Conservation (phyloP, 148 eudicot genomes). For the Polygonum maritimum region DNA sequence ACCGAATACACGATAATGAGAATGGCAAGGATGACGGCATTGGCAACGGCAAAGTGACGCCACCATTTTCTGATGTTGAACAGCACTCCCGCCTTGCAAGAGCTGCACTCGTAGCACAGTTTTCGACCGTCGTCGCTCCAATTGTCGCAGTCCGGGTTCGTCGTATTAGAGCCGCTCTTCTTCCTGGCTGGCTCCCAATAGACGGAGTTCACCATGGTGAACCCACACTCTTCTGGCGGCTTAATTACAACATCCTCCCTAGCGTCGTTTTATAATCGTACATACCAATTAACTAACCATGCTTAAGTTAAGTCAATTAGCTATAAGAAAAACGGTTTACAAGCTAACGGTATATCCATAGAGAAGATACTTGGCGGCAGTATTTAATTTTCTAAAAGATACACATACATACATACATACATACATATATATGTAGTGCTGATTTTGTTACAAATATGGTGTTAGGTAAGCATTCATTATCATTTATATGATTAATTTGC, state of each 20-base stretch:
- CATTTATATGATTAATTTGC: not conserved
- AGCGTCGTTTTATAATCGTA: not conserved
- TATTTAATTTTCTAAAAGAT: not conserved
- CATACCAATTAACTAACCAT: not conserved
- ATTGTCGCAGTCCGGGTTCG: conserved; percentile 32
- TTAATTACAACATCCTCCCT: conserved; percentile 88
- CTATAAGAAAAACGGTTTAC: no score
- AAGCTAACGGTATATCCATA: not conserved
- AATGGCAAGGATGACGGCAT: conserved; percentile 50
- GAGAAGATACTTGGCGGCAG: not conserved
- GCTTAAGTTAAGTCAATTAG: not conserved
- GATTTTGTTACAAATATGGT: not conserved
- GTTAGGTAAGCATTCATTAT: not conserved
- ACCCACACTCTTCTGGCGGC: conserved; percentile 56
- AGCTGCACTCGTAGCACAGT: conserved; percentile 61
- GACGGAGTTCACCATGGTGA: conserved; percentile 36
- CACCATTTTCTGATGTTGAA: conserved; percentile 72
- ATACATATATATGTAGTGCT: no score
- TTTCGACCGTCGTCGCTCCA: conserved; percentile 43
- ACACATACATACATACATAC: not conserved
- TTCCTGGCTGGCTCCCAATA: conserved; percentile 34
- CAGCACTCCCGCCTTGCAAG: conserved; percentile 85
- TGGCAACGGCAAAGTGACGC: conserved; percentile 66
- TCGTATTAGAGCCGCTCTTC: not conserved
- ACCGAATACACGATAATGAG: conserved; percentile 71